A percentile compares a stretch with the other conserved stretches of the same genome.
Evolutionary conservation across 2,329 filamentous ascomycete species (phyloP).

Genomic region (Colletotrichum kahawae): DNA sequence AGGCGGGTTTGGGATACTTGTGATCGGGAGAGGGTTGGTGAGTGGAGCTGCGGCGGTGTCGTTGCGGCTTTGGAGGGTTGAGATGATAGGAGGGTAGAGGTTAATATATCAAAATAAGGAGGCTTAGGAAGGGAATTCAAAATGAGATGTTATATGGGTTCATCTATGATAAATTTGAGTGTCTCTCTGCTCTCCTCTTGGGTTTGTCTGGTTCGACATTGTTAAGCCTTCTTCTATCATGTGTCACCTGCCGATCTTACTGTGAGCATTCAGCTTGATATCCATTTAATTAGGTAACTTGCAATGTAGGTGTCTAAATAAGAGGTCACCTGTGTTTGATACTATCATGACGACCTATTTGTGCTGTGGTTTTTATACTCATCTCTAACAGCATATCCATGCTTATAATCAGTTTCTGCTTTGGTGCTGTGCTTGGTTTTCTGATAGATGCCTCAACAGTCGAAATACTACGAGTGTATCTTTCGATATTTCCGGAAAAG

Average conservation of each 20-base stretch:
- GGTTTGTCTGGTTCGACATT: neutral
- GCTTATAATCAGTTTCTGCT: neutral
- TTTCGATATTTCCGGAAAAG: neutral
- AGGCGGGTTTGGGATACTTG: constrained; percentile 67
- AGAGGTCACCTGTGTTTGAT: too few species aligned
- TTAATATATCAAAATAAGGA: neutral
- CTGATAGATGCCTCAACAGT: neutral
- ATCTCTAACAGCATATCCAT: too few species aligned
- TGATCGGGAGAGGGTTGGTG: constrained; percentile 67
- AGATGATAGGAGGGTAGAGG: neutral
- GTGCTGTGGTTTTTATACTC: too few species aligned
- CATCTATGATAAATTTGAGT: neutral
- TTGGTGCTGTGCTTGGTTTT: neutral
- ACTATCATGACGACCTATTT: too few species aligned
- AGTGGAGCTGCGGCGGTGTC: constrained; percentile 66
- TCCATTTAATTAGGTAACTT: too few species aligned
- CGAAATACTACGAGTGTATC: neutral
- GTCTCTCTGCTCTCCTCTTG: neutral
- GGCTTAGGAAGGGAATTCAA: neutral
- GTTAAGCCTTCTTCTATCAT: too few species aligned
- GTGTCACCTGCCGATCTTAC: too few species aligned
- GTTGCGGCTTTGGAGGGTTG: constrained; percentile 4
- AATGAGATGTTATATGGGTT: neutral
- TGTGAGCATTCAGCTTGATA: too few species aligned
- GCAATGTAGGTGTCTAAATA: too few species aligned